These are phyloP conservation scores for Betula pendula DNA, from an alignment of 306 rosid species.

Conservation along the genomic window DNA sequence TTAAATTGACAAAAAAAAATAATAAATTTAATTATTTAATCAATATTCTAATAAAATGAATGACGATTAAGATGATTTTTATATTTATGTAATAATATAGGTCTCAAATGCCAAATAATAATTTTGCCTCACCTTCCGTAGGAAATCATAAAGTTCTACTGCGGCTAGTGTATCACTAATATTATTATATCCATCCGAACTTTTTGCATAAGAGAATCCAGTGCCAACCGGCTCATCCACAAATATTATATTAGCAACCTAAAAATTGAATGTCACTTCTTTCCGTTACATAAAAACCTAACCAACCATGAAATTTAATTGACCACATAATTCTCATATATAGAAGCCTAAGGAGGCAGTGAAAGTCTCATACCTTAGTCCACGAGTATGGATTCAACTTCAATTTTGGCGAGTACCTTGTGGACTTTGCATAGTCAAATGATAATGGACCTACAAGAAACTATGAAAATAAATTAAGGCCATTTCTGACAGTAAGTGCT, in stretches of 20 bases:
- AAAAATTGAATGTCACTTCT: not conserved
- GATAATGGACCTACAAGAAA: conserved; percentile 12
- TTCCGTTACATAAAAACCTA: not conserved
- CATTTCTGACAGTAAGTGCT: no score
- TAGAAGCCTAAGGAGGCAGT: not conserved
- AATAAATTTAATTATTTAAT: no score
- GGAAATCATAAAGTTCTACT: conserved; percentile 10
- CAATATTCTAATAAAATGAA: not conserved
- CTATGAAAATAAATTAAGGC: not conserved
- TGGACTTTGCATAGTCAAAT: conserved; percentile 6
- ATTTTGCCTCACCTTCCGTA: conserved; percentile 7
- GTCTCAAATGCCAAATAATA: not conserved
- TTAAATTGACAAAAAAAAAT: no score
- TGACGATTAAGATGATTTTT: not conserved
- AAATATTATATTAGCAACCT: conserved; percentile 32
- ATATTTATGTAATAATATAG: not conserved
- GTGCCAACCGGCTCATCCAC: conserved; percentile 36
- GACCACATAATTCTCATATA: not conserved
- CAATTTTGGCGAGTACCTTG: conserved; percentile 11
- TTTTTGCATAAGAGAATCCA: conserved; percentile 34
- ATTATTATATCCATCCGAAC: not conserved
- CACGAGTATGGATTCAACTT: conserved; percentile 29
- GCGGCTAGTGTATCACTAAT: conserved; percentile 7
- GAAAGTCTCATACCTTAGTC: conserved; percentile 17
- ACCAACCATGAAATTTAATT: not conserved